Base-by-base conservation (phyloP, 2,329 filamentous ascomycete species). In the Mariannaea elegans region DNA sequence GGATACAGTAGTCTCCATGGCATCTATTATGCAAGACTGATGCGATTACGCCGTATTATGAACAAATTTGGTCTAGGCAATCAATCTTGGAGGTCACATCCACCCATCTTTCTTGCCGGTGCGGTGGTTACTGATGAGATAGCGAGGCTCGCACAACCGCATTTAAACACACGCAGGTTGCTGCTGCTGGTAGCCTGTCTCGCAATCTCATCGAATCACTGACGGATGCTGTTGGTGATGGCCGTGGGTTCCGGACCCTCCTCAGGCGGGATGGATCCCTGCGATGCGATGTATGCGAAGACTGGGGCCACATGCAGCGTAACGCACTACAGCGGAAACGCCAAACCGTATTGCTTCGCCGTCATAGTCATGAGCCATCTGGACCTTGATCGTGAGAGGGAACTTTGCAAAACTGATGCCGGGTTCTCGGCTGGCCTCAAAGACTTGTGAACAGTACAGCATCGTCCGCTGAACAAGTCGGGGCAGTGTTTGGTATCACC, bases 201-300 rank as follows among this genome's bases (percentile, higher is more conserved):
- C 16, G 24, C 29, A n/a, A 10, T 18, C 18, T 16, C 23, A 48
- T 7, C 29, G 24, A 39, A 42, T 21, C 16, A 16, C 5, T 34
- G 16, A 21, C 36, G 7, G 18, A 27, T 29, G 36, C 29, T 23
- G 44, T 23, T 19, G 21, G 19, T 39, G 32, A 29, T 47, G 47
- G 13, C 42, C 46, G 39, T 31, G 39, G 27, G 23, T 50, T 53
- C 50, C 50, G 50, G 27, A 24, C 41, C 18, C 38, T 19, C 10
- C 5, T 18, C 13, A 16, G 18, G 42, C 32, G 50, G 18, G 38
- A 45, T 45, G 56, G 31, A 59, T 29, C 50, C 50, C 44, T 55
- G 56, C 56, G 21, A 27, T 24, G 56, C 32, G 36, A 53, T 38
- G 24, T 44, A n/a, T n/a, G n/a, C n/a, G n/a, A n/a, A n/a, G n/a